Conservation (phyloP, 208 protist species). For the Leishmania arabica region DNA sequence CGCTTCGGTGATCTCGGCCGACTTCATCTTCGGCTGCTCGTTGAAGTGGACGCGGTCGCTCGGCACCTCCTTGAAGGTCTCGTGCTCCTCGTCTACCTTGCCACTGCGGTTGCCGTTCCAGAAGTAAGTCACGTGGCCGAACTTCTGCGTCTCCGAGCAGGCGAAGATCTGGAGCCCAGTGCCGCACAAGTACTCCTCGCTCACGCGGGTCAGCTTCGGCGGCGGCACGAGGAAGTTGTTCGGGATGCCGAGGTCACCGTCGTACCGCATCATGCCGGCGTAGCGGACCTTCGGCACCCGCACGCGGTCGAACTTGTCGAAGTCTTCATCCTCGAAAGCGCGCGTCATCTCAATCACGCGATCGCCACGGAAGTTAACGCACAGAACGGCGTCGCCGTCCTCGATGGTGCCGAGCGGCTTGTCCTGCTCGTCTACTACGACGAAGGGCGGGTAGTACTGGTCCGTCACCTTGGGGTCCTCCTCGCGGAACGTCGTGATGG, state of each 20-base stretch:
- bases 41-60: slow-evolving; percentile 94
- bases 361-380: slow-evolving; percentile 96
- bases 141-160: slow-evolving; percentile 97
- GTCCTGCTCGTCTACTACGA: slow-evolving; percentile 68
- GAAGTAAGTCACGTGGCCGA: slow-evolving; percentile 97
- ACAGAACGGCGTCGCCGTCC: slow-evolving; percentile 94
- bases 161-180: slow-evolving; percentile 90
- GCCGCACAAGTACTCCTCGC: slow-evolving; percentile 90
- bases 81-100: slow-evolving; percentile 85
- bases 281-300: slow-evolving; percentile 91
- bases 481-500: slow-evolving; percentile 86
- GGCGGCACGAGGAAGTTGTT: slow-evolving; percentile 94
- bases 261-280: slow-evolving; percentile 96
- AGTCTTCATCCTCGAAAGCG: slow-evolving; percentile 93
- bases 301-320: slow-evolving; percentile 93
- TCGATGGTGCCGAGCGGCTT: slow-evolving; percentile 91
- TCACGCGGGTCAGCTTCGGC: slow-evolving; percentile 86
- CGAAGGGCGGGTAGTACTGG: slow-evolving; percentile 95
- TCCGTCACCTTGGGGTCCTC: slow-evolving; percentile 87
- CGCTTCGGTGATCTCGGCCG: slow-evolving; percentile 90
- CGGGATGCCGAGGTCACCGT: slow-evolving; percentile 94
- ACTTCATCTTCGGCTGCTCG: slow-evolving; percentile 95
- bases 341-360: slow-evolving; percentile 95
- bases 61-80: slow-evolving; percentile 92
- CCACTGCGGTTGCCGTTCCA: slow-evolving; percentile 96